These are phyloP conservation scores for Gloeopeniophorella convolvens DNA, from an alignment of 768 basidiomycete genomes.

Conservation along the genomic window DNA sequence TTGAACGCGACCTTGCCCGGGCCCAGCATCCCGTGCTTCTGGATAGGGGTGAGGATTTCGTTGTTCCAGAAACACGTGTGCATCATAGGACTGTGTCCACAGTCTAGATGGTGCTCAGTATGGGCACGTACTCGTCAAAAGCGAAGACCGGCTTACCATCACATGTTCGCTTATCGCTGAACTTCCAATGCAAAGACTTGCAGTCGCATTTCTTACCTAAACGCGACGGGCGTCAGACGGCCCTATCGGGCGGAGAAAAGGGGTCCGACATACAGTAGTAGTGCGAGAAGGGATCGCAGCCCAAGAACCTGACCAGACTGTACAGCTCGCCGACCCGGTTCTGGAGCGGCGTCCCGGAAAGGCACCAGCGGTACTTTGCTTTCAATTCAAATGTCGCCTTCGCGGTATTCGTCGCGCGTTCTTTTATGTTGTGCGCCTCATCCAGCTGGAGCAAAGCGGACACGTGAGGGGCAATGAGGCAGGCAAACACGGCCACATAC, in stretches of 20 bases:
- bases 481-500: conserved; percentile 52
- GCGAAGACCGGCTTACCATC: conserved; percentile 50
- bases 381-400: conserved; percentile 92
- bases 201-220: conserved; percentile 86
- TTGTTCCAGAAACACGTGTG: conserved; percentile 97
- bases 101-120: conserved; percentile 40
- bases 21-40: conserved; percentile 78
- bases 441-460: conserved; percentile 51
- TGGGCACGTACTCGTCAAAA: neutral
- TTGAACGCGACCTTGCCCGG: conserved; percentile 82
- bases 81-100: conserved; percentile 80
- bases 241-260: neutral
- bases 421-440: conserved; percentile 98
- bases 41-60: conserved; percentile 93
- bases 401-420: conserved; percentile 88
- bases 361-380: conserved; percentile 83
- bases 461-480: conserved; percentile 1
- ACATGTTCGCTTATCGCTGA: conserved; percentile 74
- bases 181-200: conserved; percentile 94
- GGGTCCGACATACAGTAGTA: conserved; percentile 67
- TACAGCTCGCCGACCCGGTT: conserved; percentile 99
- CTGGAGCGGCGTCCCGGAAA: conserved; percentile 94
- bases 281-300: conserved; percentile 87
- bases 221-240: conserved; percentile 4
- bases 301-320: conserved; percentile 86